Percentiles rank a stretch among this genome's conserved stretches.
phyloP scores from a whole-genome alignment of 2,329 filamentous ascomycete genomes.

The Fusarium sp. region DNA sequence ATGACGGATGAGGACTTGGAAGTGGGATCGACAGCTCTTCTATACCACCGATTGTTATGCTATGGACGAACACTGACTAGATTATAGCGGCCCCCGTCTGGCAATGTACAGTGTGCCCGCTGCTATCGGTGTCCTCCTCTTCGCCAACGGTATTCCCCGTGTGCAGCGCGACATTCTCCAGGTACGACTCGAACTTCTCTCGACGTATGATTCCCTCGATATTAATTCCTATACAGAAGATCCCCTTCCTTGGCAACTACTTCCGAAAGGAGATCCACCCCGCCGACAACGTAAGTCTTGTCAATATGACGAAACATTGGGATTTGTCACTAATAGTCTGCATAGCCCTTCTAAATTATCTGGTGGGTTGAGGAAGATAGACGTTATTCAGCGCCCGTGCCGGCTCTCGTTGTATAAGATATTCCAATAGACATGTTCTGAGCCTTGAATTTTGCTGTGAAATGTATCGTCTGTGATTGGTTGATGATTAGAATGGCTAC shows the following conservation, averaged over 20 bases:
- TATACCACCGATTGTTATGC: background rate
- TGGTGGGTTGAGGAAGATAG: slow-evolving; percentile 47
- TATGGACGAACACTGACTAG: slow-evolving; percentile 26
- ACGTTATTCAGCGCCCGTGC: slow-evolving; percentile 46
- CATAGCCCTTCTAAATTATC: slow-evolving; percentile 57
- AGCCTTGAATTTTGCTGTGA: slow-evolving; percentile 45
- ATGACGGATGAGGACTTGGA: background rate
- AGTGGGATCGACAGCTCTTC: background rate
- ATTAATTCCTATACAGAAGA: slow-evolving; percentile 59
- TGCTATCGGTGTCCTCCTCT: slow-evolving; percentile 69
- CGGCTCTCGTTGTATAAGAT: slow-evolving; percentile 55
- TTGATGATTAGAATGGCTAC: background rate
- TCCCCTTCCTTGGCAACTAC: slow-evolving; percentile 65
- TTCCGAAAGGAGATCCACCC: slow-evolving; percentile 68
- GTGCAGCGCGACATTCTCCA: slow-evolving; percentile 70
- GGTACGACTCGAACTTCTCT: slow-evolving; percentile 53
- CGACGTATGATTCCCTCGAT: background rate
- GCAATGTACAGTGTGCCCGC: slow-evolving; percentile 69
- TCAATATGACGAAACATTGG: background rate
- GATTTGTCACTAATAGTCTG: slow-evolving; percentile 38
- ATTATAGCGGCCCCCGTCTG: slow-evolving; percentile 62
- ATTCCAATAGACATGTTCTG: slow-evolving; percentile 52
- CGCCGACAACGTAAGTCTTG: slow-evolving; percentile 71
- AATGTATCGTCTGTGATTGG: slow-evolving; percentile 46
- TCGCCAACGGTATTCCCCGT: slow-evolving; percentile 71